Conservation (phyloP, 2,329 filamentous ascomycete species). For the Sclerotinia nivalis region DNA sequence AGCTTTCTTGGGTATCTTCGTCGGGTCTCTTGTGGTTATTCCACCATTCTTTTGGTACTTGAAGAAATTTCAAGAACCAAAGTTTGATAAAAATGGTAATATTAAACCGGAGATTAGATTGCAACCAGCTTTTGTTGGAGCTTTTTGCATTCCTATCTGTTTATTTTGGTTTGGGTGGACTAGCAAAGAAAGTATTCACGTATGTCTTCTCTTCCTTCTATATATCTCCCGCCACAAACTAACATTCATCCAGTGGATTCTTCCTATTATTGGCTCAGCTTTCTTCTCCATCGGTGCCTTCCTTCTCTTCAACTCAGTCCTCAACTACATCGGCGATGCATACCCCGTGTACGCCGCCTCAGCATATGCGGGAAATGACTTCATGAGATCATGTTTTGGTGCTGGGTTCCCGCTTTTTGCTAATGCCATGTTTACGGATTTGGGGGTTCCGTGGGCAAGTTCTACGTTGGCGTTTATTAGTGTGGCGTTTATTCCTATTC, state of each 20-base stretch:
- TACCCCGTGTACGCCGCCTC: constrained; percentile 45
- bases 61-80: constrained; percentile 50
- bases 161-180: constrained; percentile 60
- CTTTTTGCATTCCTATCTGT: constrained; percentile 56
- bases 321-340: constrained; percentile 46
- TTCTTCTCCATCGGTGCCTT: constrained; percentile 47
- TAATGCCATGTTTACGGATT: constrained; percentile 27
- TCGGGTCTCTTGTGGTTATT: constrained; percentile 54
- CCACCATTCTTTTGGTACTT: constrained; percentile 51
- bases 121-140: constrained; percentile 53
- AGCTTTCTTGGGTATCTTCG: constrained; percentile 57
- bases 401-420: constrained; percentile 44
- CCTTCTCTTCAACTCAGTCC: constrained; percentile 50
- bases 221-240: not conserved
- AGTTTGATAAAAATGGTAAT: constrained; percentile 50
- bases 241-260: constrained; percentile 52
- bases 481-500: constrained; percentile 59
- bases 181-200: constrained; percentile 43
- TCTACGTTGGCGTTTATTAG: constrained; percentile 63
- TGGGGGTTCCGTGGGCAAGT: constrained; percentile 63
- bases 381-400: constrained; percentile 42
- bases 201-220: not conserved
- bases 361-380: constrained; percentile 44
- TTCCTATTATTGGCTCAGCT: constrained; percentile 51
- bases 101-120: constrained; percentile 55